These are phyloP conservation scores for Castanopsis chinensis DNA, from an alignment of 306 rosid genomes.

Conservation along the genomic window DNA sequence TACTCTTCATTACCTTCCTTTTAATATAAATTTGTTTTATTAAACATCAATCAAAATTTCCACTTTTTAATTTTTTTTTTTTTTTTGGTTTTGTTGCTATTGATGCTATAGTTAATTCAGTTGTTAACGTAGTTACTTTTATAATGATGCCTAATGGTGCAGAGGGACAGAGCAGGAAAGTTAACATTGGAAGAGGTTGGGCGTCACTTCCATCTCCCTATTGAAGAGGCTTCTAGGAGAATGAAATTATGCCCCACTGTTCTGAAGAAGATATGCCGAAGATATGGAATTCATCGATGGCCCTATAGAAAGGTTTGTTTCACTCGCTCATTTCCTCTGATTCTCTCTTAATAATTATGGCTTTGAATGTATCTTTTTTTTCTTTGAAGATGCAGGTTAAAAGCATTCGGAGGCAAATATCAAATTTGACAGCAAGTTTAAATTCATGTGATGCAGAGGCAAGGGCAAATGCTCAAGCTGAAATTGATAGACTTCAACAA, in stretches of 20 bases:
- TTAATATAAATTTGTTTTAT: too few relatives aligned
- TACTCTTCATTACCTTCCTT: not conserved
- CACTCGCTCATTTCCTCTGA: not conserved
- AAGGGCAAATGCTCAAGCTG: slow-evolving; percentile 37
- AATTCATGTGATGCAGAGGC: slow-evolving; percentile 15
- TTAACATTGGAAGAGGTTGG: slow-evolving; percentile 49
- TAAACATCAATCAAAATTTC: not conserved
- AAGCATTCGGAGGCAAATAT: slow-evolving; percentile 43
- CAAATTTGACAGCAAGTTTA: slow-evolving; percentile 16
- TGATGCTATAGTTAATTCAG: not conserved
- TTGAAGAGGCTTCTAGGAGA: slow-evolving; percentile 47
- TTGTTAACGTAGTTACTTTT: not conserved
- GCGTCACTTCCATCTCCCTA: slow-evolving; percentile 47
- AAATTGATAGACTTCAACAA: slow-evolving; percentile 47
- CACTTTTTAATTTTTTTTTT: too few relatives aligned
- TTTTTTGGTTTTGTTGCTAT: not conserved
- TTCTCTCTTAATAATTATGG: not conserved
- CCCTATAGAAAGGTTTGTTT: slow-evolving; percentile 71
- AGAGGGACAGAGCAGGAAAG: slow-evolving; percentile 60
- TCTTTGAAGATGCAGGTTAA: slow-evolving; percentile 29
- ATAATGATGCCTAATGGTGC: not conserved
- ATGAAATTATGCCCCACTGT: slow-evolving; percentile 59
- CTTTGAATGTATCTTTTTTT: not conserved
- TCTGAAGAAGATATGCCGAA: slow-evolving; percentile 68
- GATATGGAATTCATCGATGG: slow-evolving; percentile 54